A percentile compares a stretch with the other conserved stretches of the same genome.
phyloP scores from a whole-genome alignment of 176 grass and related monocot genomes.

The Otatea glauca region DNA sequence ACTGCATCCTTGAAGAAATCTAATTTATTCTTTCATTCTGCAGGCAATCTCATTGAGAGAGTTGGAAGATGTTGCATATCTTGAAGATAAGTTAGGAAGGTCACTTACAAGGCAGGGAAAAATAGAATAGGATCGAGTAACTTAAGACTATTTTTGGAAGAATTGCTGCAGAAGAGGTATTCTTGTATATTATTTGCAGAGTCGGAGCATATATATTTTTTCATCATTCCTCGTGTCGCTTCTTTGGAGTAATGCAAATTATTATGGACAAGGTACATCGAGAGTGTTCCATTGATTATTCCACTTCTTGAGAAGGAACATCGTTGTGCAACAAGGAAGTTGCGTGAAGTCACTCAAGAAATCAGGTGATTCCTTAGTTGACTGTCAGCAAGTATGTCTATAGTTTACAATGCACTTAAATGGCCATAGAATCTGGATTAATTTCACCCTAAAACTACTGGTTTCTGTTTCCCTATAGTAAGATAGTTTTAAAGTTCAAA shows the following conservation, averaged over 20 bases:
- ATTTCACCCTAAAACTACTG: background rate
- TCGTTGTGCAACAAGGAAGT: slow-evolving; percentile 61
- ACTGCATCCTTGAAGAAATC: background rate
- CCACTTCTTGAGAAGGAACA: slow-evolving; percentile 90
- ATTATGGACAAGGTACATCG: slow-evolving; percentile 68
- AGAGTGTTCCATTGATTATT: slow-evolving; percentile 84
- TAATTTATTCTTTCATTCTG: slow-evolving; percentile 36
- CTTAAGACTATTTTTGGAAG: slow-evolving; percentile 87
- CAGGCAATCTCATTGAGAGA: slow-evolving; percentile 81
- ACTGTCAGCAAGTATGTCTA: slow-evolving; percentile 17
- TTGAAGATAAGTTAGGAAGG: slow-evolving; percentile 88
- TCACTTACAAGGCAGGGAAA: slow-evolving; percentile 70
- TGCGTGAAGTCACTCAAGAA: slow-evolving; percentile 75
- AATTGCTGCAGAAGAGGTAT: slow-evolving; percentile 84
- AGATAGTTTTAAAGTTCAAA: slow-evolving; percentile 20
- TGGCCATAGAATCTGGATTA: background rate
- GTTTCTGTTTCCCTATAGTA: background rate
- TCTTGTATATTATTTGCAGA: slow-evolving; percentile 36
- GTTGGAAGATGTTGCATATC: slow-evolving; percentile 72
- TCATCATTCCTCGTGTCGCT: slow-evolving; percentile 17
- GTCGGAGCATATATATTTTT: slow-evolving; percentile 10
- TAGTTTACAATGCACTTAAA: slow-evolving; percentile 1
- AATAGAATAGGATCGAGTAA: slow-evolving; percentile 78
- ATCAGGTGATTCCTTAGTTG: slow-evolving; percentile 52
- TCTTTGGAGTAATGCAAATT: slow-evolving; percentile 34